Base-by-base conservation (phyloP, 148 eudicot species). In the Camellia sinensis region DNA sequence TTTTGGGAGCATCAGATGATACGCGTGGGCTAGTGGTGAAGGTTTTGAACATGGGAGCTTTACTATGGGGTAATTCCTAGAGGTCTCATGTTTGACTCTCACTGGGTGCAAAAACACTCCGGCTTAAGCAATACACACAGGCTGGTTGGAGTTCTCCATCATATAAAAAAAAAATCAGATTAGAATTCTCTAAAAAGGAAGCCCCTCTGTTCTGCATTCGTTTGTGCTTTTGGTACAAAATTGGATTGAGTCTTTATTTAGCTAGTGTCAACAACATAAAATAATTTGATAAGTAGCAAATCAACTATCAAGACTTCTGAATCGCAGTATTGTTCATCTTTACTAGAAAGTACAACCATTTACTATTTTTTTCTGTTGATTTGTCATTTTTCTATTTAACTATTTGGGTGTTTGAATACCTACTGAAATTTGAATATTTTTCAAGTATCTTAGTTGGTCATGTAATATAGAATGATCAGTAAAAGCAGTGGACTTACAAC, bases 1-100 rank as follows among this genome's bases (percentile, higher is more conserved):
- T 67, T 66, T 43, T 74, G 22, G 14, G 61, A 56, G 46, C 64
- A 73, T 15, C 15, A 53, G 75, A 72, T 12, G 75, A 72, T 29
- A 29, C 37, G 37, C 37, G 1, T 29, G 37, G 37, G 37, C 37
- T 29, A 29, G 37, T 29, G 1, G 37, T 29, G 37, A 29, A 29
- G 37, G 37, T 29, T 29, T 29, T 29, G 37, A 29, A 29, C 37
- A 29, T 29, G 37, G 37, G 37, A 29, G 37, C 37, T 29, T 29
- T 29, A 29, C 37, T 29, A 29, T 29, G 37, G 37, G 37, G 37
- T 29, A 29, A 29, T 29, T 29, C 37, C 37, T 29, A 29, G 37
- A 29, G 37, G 37, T 29, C 37, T 29, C 37, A 29, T 29, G 37
- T 29, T 1, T 29, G 1, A 29, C 37, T 29, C 37, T 29, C 37